Percentiles rank a stretch among this genome's conserved stretches.
These are phyloP conservation scores for Beauveria scarabaeidicola DNA, from an alignment of 2,329 filamentous ascomycete species.

Conservation along the genomic window DNA sequence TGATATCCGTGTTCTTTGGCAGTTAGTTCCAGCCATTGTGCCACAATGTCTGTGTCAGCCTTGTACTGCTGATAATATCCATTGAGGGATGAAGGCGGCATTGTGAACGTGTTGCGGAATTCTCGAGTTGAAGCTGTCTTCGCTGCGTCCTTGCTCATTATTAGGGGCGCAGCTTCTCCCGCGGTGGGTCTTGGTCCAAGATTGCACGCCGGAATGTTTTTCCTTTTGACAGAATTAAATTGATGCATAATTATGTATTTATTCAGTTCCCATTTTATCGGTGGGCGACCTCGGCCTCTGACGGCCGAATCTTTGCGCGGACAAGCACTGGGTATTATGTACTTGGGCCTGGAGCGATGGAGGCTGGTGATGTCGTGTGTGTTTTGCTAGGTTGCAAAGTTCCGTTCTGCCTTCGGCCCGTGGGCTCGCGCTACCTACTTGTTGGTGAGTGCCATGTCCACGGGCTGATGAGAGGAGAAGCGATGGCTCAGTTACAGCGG, in stretches of 20 bases:
- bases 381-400: not conserved
- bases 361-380: not conserved
- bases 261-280: not conserved
- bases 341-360: not conserved
- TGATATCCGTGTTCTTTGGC: conserved; percentile 14
- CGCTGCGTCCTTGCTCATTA: too few species aligned
- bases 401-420: not conserved
- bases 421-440: not conserved
- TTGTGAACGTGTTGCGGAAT: not conserved
- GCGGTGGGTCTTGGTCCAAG: too few species aligned
- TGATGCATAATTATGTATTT: too few species aligned
- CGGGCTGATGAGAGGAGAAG: not conserved
- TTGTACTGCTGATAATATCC: conserved; percentile 16
- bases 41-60: conserved; percentile 15
- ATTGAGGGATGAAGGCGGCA: conserved; percentile 11
- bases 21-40: conserved; percentile 14
- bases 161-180: too few species aligned
- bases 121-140: too few species aligned
- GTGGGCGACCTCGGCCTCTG: not conserved
- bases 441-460: not conserved
- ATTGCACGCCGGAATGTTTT: too few species aligned
- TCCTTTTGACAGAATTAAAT: too few species aligned
- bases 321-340: not conserved
- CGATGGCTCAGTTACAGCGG: not conserved
- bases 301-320: not conserved